Conservation (phyloP, 345 rosid species). For the Psidium guajava region DNA sequence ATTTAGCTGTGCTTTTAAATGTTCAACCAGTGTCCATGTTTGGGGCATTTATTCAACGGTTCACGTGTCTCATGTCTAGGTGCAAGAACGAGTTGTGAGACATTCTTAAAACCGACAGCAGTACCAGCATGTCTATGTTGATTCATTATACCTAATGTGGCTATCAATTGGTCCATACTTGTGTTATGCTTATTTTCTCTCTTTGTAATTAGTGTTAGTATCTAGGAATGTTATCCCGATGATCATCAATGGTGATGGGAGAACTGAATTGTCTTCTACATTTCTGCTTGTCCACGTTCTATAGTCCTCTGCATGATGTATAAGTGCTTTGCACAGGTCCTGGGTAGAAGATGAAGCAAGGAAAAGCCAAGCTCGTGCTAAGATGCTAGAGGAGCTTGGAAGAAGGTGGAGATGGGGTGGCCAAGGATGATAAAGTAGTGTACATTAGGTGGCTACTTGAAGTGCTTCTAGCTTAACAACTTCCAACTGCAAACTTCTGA, state of each 20-base stretch:
- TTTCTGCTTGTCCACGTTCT: background rate
- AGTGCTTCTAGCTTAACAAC: background rate
- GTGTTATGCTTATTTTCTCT: background rate
- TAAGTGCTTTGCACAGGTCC: conserved; percentile 32
- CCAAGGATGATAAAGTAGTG: background rate
- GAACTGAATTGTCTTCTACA: background rate
- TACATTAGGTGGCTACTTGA: background rate
- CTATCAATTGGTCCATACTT: background rate
- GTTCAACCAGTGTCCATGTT: background rate
- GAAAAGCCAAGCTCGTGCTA: conserved; percentile 83
- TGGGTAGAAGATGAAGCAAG: conserved; percentile 94
- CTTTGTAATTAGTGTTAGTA: background rate
- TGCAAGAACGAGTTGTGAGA: background rate
- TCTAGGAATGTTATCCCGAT: background rate
- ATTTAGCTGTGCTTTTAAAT: background rate
- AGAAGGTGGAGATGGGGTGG: conserved; percentile 86
- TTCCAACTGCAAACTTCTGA: background rate
- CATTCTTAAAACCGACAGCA: background rate
- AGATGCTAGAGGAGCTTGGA: conserved; percentile 73
- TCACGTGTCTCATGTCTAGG: background rate
- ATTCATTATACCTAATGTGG: background rate
- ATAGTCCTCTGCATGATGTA: background rate
- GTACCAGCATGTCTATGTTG: background rate
- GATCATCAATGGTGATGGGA: background rate
- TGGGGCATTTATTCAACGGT: background rate